Evolutionary conservation across 2,329 filamentous ascomycete genomes (phyloP).

Genomic region (Claviceps spartinae): DNA sequence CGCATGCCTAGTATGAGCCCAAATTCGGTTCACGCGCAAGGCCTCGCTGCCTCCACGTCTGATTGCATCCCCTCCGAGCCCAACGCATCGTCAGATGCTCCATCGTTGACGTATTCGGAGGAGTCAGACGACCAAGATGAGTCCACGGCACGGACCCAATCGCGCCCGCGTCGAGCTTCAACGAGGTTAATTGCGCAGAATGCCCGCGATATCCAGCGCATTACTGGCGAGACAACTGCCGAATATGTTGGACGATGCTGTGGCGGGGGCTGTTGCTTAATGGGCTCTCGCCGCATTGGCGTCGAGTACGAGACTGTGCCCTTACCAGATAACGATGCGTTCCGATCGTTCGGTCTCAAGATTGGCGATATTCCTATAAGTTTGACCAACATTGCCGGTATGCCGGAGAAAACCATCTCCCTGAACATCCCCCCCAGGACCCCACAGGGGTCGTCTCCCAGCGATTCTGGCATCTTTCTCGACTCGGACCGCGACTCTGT

Average conservation of each 20-base stretch:
- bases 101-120: conserved; percentile 49
- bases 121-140: conserved; percentile 47
- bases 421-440: conserved; percentile 43
- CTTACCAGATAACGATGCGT: conserved; percentile 73
- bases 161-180: conserved; percentile 49
- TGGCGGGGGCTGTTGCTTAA: conserved; percentile 50
- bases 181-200: conserved; percentile 54
- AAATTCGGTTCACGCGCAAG: conserved; percentile 20
- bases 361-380: conserved; percentile 61
- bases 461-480: conserved; percentile 36
- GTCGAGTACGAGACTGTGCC: conserved; percentile 39
- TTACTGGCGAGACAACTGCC: conserved; percentile 50
- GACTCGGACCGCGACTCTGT: conserved; percentile 18
- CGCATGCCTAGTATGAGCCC: conserved; percentile 17
- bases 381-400: conserved; percentile 54
- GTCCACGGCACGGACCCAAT: conserved; percentile 27
- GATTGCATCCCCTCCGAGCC: conserved; percentile 33
- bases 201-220: conserved; percentile 46
- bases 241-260: conserved; percentile 50
- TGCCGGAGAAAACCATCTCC: conserved; percentile 64
- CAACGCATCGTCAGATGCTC: conserved; percentile 36
- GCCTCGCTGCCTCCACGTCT: conserved; percentile 25
- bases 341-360: conserved; percentile 62
- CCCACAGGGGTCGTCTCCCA: conserved; percentile 24
- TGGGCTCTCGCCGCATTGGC: conserved; percentile 28